Base-by-base conservation (phyloP, 2,329 filamentous ascomycete genomes). In the Emmonsia crescens region DNA sequence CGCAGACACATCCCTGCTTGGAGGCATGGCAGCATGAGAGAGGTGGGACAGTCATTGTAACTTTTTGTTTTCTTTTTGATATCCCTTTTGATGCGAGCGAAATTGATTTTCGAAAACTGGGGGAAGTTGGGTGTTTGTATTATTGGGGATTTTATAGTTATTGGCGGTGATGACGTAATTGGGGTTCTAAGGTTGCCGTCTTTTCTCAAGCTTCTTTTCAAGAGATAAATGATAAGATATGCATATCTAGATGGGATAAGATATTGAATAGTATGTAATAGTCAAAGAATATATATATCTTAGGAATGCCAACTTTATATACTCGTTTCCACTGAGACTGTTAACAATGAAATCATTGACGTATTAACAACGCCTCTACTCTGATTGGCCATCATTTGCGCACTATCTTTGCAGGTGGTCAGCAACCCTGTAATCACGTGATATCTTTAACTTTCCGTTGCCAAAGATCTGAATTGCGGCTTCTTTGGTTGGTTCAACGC, bases 21-120 rank as follows among this genome's bases (percentile, higher is more conserved):
- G 80, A 78, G 68, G 80, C 81, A 74, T 81, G 81, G 75, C 84
- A 86, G 82, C 84, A 86, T 68, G 80, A 82, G 52, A 62, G 38
- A 54, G 73, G 69, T 61, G 80, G 81, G 67, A 79, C 72, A 62
- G 78, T 72, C 76, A 78, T 78, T 76, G 66, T 56, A 59, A 46
- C 3, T 27, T 57, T 3, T 29, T n/a, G n/a, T n/a, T 36, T 36
- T 55, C 16, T 16, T 55, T 55, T 55, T 16, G 31, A 38, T 27
- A 55, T 8, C 29, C 16, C 29, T 55, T 36, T 55, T 55, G 29
- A 4, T 29, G 16, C 36, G 51, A 12, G 5, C 4, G 38, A 55
- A 55, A 29, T 55, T 33, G 5, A 3, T 36, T 12, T 19, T 36
- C 12, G 31, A 21, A 21, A 29, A 29, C 19, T 14, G 51, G 19